Evolutionary conservation across 441 rosid genomes (phyloP).

Genomic region (Erodium chrysanthum): DNA sequence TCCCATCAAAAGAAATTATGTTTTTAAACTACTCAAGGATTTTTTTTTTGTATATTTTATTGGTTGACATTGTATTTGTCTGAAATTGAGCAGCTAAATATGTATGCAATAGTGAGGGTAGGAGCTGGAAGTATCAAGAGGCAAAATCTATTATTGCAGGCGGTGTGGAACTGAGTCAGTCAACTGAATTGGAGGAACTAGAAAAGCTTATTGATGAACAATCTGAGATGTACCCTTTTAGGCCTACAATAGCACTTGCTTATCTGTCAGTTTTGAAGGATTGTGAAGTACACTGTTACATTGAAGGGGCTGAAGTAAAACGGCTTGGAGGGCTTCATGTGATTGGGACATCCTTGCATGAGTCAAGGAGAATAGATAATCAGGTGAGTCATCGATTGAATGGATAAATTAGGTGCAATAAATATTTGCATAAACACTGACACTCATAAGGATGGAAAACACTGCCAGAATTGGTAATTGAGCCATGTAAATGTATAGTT

Average conservation of each 20-base stretch:
- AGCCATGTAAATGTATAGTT: neutral
- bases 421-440: neutral
- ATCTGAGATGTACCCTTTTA: constrained; percentile 85
- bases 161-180: constrained; percentile 78
- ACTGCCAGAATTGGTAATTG: constrained; percentile 3
- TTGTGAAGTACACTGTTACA: constrained; percentile 75
- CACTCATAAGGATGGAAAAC: neutral
- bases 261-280: constrained; percentile 79
- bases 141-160: constrained; percentile 64
- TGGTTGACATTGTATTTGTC: constrained; percentile 5
- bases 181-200: constrained; percentile 46
- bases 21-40: constrained; percentile 17
- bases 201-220: constrained; percentile 63
- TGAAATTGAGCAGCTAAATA: constrained; percentile 55
- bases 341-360: constrained; percentile 90
- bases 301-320: constrained; percentile 89
- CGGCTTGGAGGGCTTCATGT: constrained; percentile 96
- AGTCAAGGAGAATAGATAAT: constrained; percentile 94
- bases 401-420: constrained; percentile 1
- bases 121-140: constrained; percentile 63
- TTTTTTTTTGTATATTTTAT: constrained; percentile 17
- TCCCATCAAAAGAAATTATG: constrained; percentile 9
- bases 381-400: constrained; percentile 47
- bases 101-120: constrained; percentile 86
- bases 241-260: constrained; percentile 74